These are phyloP conservation scores for Wickerhamiella lipophila DNA, from an alignment of 805 yeast species.

Conservation along the genomic window DNA sequence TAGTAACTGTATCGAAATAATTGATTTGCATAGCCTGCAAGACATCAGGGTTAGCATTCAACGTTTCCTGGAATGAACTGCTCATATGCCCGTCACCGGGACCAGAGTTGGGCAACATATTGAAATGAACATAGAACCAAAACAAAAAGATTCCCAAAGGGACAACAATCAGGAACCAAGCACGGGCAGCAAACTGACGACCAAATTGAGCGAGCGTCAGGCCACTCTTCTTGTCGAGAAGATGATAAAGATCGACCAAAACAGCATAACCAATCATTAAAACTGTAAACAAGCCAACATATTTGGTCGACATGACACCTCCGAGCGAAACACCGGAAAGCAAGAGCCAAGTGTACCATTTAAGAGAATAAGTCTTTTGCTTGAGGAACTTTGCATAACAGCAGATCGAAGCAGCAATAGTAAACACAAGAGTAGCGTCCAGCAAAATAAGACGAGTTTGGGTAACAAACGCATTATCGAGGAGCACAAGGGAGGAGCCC, in stretches of 20 bases:
- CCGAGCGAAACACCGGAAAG: constrained; percentile 80
- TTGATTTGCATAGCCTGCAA: constrained; percentile 57
- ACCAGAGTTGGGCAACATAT: constrained; percentile 64
- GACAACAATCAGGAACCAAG: constrained; percentile 49
- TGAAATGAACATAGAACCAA: constrained; percentile 72
- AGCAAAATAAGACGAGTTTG: constrained; percentile 79
- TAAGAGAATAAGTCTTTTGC: constrained; percentile 53
- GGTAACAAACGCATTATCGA: constrained; percentile 74
- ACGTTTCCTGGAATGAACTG: constrained; percentile 77
- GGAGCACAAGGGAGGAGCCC: constrained; percentile 47
- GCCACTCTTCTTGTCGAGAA: constrained; percentile 61
- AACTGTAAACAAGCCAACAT: constrained; percentile 92
- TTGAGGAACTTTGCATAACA: constrained; percentile 62
- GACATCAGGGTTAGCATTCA: constrained; percentile 52
- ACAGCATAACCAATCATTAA: constrained; percentile 83
- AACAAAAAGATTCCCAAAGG: constrained; percentile 59
- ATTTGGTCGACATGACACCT: constrained; percentile 82
- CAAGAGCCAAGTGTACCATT: constrained; percentile 91
- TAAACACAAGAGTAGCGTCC: constrained; percentile 82
- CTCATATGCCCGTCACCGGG: constrained; percentile 89
- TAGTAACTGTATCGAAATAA: constrained; percentile 47
- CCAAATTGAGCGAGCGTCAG: constrained; percentile 24
- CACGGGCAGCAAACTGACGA: constrained; percentile 62
- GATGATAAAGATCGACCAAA: constrained; percentile 47
- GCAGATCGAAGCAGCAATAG: constrained; percentile 72